phyloP scores from a whole-genome alignment of 495 filamentous ascomycete genomes.

The Chaetomium fimeti region DNA sequence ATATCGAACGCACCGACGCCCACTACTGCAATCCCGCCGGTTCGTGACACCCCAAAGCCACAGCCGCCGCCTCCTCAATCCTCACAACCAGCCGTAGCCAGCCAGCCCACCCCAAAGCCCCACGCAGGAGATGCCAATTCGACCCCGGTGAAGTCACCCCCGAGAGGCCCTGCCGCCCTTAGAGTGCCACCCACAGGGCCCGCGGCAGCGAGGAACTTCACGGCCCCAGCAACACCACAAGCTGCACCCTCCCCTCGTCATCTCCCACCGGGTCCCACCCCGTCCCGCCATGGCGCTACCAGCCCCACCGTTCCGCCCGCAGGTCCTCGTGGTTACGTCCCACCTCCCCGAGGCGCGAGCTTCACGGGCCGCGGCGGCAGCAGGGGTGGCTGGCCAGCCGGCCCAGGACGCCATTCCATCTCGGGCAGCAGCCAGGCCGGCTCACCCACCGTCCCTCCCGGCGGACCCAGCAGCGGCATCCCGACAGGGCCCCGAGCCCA shows the following conservation, averaged over 20 bases:
- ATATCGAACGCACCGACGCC: constrained; percentile 28
- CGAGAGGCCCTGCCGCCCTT: constrained; percentile 48
- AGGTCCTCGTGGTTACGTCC: constrained; percentile 49
- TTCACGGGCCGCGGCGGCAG: constrained; percentile 43
- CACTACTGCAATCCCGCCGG: constrained; percentile 28
- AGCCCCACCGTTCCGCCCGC: constrained; percentile 45
- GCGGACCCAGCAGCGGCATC: constrained; percentile 37
- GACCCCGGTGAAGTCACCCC: constrained; percentile 40
- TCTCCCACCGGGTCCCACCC: constrained; percentile 32
- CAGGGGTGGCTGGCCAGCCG: constrained; percentile 40
- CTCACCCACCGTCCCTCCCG: constrained; percentile 35
- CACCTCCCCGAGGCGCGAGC: constrained; percentile 35
- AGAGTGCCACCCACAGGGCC: constrained; percentile 49
- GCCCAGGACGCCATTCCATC: constrained; percentile 37
- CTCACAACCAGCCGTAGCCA: constrained; percentile 7
- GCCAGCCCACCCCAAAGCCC: constrained; percentile 17
- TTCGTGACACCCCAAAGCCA: constrained; percentile 34
- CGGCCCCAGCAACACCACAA: constrained; percentile 37
- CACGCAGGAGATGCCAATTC: constrained; percentile 31
- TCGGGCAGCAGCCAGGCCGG: constrained; percentile 28
- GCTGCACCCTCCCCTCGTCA: constrained; percentile 35
- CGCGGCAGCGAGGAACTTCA: constrained; percentile 40
- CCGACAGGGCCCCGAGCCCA: constrained; percentile 47
- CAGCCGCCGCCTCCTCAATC: constrained; percentile 26
- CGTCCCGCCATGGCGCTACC: constrained; percentile 37